Percentiles rank a stretch among this genome's conserved stretches.
phyloP scores from a whole-genome alignment of 2,329 filamentous ascomycete species.

The Coniochaeta prunicola region DNA sequence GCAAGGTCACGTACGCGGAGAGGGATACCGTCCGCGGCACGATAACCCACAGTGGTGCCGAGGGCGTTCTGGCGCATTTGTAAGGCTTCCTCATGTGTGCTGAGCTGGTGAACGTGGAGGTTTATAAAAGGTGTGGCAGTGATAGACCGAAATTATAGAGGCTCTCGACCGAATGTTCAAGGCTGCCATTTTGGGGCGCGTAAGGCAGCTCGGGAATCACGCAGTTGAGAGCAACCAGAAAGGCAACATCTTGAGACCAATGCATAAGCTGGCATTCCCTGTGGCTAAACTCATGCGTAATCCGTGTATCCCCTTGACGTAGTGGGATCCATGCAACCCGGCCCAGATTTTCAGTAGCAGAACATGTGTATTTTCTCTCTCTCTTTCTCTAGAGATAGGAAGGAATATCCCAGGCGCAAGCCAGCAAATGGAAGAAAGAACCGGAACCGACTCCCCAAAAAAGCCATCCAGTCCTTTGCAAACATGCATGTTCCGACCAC shows the following conservation, averaged over 20 bases:
- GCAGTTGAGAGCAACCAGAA: background rate
- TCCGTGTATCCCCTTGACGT: background rate
- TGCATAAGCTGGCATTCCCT: background rate
- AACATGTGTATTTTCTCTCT: constrained; percentile 2
- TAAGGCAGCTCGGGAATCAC: too few species aligned
- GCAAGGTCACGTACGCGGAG: constrained; percentile 75
- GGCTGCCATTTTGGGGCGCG: too few species aligned
- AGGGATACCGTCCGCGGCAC: constrained; percentile 51
- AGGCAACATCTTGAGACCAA: background rate
- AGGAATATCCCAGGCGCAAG: background rate
- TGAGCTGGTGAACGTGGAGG: background rate
- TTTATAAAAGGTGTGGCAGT: background rate
- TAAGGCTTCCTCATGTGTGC: constrained; percentile 20
- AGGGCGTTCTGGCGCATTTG: constrained; percentile 46
- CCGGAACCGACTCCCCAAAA: constrained; percentile 14
- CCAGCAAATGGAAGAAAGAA: constrained; percentile 1
- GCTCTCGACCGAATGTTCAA: background rate
- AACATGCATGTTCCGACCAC: background rate
- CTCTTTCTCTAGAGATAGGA: background rate
- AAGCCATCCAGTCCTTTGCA: constrained; percentile 2
- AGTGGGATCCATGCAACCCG: background rate
- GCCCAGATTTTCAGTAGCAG: background rate
- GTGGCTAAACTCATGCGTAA: background rate
- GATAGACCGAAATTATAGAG: background rate
- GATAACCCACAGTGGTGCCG: constrained; percentile 43